Conservation (phyloP, 495 filamentous ascomycete species). For the Lasiosphaeria miniovina region DNA sequence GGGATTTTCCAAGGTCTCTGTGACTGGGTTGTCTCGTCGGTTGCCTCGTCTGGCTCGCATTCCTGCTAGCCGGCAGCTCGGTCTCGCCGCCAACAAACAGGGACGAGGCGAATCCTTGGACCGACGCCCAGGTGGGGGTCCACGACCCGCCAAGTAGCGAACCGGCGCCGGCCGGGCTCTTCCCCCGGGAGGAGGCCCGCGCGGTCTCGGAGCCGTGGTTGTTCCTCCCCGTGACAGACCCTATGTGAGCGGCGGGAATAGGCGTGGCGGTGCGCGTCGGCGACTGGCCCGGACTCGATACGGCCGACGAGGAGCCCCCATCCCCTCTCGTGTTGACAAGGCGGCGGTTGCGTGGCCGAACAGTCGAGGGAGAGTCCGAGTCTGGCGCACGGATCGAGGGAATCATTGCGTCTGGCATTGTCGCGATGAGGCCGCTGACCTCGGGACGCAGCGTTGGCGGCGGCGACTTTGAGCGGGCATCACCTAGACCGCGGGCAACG, state of each 20-base stretch:
- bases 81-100: conserved; percentile 34
- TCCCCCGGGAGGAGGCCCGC: conserved; percentile 26
- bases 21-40: conserved; percentile 24
- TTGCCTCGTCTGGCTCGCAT: conserved; percentile 22
- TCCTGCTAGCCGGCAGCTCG: conserved; percentile 31
- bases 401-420: conserved; percentile 31
- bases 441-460: conserved; percentile 26
- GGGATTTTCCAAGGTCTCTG: not conserved
- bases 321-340: conserved; percentile 13
- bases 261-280: conserved; percentile 37
- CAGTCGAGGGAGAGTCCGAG: conserved; percentile 17
- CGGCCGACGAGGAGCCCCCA: conserved; percentile 15
- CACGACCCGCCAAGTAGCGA: conserved; percentile 43
- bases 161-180: conserved; percentile 32
- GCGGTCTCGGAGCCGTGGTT: conserved; percentile 30
- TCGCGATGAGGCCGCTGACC: conserved; percentile 26
- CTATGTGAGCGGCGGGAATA: conserved; percentile 41
- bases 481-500: conserved; percentile 24
- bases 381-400: conserved; percentile 24
- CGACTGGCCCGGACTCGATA: conserved; percentile 26
- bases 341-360: conserved; percentile 35
- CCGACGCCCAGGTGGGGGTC: conserved; percentile 46
- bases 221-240: conserved; percentile 33
- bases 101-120: conserved; percentile 44
- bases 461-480: conserved; percentile 24